Base-by-base conservation (phyloP, 1,284 basidiomycete species). In the Caloboletus firmus region DNA sequence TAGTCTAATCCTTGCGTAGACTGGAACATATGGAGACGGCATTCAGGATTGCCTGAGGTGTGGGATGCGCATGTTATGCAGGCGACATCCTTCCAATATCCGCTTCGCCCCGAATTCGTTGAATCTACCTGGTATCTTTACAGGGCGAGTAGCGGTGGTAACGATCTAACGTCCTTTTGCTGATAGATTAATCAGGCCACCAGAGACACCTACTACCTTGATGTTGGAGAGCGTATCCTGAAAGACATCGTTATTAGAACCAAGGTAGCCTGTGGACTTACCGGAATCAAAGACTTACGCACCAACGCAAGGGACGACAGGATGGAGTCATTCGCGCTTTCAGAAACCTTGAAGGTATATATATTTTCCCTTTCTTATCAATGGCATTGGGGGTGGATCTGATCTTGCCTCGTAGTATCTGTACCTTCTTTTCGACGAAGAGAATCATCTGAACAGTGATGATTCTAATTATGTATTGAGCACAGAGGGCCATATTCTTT, bases 91-190 rank as follows among this genome's bases (percentile, higher is more conserved):
- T 76, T 83, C 53, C 89, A 91, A 59, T 96, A 93, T 64, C 93
- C 93, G 10, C 76, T 95, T 51, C 79, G 93, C 55, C 93, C 90
- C 78, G 94, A 97, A 71, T 94, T 95, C 62, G 82, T 95, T 55
- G 94, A 97, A 72, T 93, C 90, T 24, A 98, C 92, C 3, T 95
- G 94, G 83, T 96, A 95, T 72, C 77, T 98, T 11, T 95, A 97
- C 66, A 81, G 89, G 49, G 93, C 91, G 63, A 60, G 83, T 73
- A 11, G 1, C 5, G n/a, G n/a, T 41, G 31, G 17, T 20, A 42
- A 37, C 8, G 7, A 49, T 44, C n/a, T n/a, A 30, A n/a, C 11
- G 8, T 3, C 8, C 13, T 37, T 45, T 54, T 54, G 18, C 54
- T 58, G 37, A 59, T 26, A 35, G 26, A n/a, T 45, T 49, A 10